Evolutionary conservation across 176 grass and related monocot species (phyloP).

Genomic region (Paspalum vaginatum): DNA sequence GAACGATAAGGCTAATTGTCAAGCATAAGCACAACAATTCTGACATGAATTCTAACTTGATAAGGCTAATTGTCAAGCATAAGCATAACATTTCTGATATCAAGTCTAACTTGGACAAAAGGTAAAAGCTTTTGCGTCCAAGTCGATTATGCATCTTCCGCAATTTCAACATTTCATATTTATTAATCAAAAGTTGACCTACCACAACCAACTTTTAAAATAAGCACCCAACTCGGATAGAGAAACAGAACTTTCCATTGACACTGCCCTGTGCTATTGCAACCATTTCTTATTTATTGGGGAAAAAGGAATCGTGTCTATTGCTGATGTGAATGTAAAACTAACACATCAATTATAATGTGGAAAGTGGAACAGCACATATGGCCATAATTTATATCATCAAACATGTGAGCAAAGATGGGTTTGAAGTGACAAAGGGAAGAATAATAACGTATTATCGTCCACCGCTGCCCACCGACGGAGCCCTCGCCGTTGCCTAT

Average conservation of each 20-base stretch:
- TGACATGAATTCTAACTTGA: too few species aligned
- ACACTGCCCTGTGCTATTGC: background rate
- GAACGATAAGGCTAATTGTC: too few species aligned
- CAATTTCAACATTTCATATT: conserved; percentile 3
- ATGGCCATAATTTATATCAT: too few species aligned
- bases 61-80: too few species aligned
- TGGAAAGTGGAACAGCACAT: background rate
- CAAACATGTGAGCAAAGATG: too few species aligned
- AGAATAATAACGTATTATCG: too few species aligned
- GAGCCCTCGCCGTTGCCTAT: too few species aligned
- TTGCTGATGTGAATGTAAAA: conserved; percentile 15
- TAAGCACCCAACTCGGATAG: conserved; percentile 31
- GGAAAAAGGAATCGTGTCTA: conserved; percentile 8
- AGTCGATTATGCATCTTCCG: conserved; percentile 14
- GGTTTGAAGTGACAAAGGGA: too few species aligned
- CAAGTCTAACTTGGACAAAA: background rate
- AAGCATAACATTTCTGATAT: too few species aligned
- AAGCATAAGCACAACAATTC: too few species aligned
- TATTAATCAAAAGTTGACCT: conserved; percentile 32
- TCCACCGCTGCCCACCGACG: too few species aligned
- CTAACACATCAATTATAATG: background rate
- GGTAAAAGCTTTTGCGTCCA: background rate
- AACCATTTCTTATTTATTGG: background rate
- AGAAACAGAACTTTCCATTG: conserved; percentile 39
- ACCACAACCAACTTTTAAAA: conserved; percentile 33